These are phyloP conservation scores for Populus pruinosa DNA, from an alignment of 345 rosid species.

Conservation along the genomic window DNA sequence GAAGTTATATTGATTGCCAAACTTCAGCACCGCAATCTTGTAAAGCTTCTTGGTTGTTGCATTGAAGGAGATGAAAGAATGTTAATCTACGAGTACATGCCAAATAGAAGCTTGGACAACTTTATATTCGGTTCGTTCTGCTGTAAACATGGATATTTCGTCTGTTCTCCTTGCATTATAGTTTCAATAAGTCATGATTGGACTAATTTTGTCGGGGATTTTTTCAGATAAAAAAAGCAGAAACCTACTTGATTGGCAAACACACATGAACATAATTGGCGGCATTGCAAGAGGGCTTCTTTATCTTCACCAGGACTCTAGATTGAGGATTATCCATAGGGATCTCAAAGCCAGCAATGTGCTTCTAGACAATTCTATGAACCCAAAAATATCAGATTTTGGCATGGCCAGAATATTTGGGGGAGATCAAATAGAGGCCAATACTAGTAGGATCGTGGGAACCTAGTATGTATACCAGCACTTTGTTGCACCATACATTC, in stretches of 20 bases:
- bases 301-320: slow-evolving; percentile 31
- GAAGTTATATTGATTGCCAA: slow-evolving; percentile 43
- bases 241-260: slow-evolving; percentile 10
- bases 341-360: slow-evolving; percentile 22
- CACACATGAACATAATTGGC: slow-evolving; percentile 1
- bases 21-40: slow-evolving; percentile 52
- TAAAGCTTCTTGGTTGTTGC: slow-evolving; percentile 37
- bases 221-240: not conserved
- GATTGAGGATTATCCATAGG: slow-evolving; percentile 21
- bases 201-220: not conserved
- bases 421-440: slow-evolving; percentile 15
- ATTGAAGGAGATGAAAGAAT: slow-evolving; percentile 26
- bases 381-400: slow-evolving; percentile 18
- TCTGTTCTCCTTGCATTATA: not conserved
- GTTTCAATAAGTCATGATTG: not conserved
- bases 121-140: slow-evolving; percentile 32
- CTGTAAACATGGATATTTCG: not conserved
- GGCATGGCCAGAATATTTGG: slow-evolving; percentile 17
- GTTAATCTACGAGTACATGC: slow-evolving; percentile 32
- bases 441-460: slow-evolving; percentile 10
- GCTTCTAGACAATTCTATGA: slow-evolving; percentile 10
- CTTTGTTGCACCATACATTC: too few relatives aligned
- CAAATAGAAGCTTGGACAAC: slow-evolving; percentile 34
- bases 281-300: slow-evolving; percentile 29
- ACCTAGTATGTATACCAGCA: slow-evolving; percentile 8